Percentiles rank a stretch among this genome's conserved stretches.
These are phyloP conservation scores for Aspergillus sp. DNA, from an alignment of 2,329 filamentous ascomycete species.

Conservation along the genomic window DNA sequence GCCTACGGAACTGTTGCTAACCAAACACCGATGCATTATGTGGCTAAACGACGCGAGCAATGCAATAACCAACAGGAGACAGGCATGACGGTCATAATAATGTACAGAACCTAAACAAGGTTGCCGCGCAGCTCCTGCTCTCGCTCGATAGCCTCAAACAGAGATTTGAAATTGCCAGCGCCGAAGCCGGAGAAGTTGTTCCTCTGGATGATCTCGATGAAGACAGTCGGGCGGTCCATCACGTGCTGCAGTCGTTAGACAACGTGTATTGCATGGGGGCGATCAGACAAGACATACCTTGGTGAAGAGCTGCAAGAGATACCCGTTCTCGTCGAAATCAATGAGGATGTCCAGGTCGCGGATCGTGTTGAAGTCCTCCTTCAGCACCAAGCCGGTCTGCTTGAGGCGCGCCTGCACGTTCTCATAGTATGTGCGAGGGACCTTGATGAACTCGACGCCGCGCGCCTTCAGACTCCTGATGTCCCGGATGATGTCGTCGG, in stretches of 20 bases:
- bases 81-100: no score
- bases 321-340: conserved; percentile 89
- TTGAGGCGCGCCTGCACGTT: conserved; percentile 65
- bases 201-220: conserved; percentile 91
- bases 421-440: conserved; percentile 78
- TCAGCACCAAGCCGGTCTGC: conserved; percentile 49
- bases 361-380: conserved; percentile 72
- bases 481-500: conserved; percentile 64
- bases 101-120: conserved; percentile 42
- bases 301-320: conserved; percentile 66
- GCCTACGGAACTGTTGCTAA: no score
- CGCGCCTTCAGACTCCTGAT: conserved; percentile 73
- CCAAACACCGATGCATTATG: no score
- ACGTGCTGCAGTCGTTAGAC: conserved; percentile 49
- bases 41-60: no score
- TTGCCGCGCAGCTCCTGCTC: conserved; percentile 85
- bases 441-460: conserved; percentile 85
- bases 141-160: conserved; percentile 92
- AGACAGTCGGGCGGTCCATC: conserved; percentile 90
- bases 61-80: no score
- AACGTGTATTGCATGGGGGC: no score
- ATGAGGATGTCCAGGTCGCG: conserved; percentile 77
- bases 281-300: conserved; percentile 37
- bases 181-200: conserved; percentile 87
- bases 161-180: conserved; percentile 87